Percentiles rank a stretch among this genome's conserved stretches.
Evolutionary conservation across 805 yeast species (phyloP).

Genomic region (Lachancea waltii): DNA sequence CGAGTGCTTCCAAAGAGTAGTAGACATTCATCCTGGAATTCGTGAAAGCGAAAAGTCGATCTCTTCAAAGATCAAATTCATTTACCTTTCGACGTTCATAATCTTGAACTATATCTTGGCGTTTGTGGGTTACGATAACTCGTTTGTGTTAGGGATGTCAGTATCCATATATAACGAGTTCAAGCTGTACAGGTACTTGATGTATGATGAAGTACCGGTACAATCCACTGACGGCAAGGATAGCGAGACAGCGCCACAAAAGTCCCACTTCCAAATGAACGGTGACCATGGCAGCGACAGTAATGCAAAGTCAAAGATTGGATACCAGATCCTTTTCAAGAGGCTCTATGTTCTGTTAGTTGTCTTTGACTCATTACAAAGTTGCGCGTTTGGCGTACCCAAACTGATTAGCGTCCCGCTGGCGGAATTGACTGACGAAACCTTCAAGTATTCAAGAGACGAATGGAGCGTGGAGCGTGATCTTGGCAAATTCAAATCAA

Average conservation of each 20-base stretch:
- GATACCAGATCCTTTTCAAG: slow-evolving; percentile 32
- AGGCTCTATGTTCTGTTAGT: slow-evolving; percentile 44
- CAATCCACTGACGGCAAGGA: neutral
- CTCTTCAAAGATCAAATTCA: slow-evolving; percentile 28
- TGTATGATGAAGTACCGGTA: slow-evolving; percentile 14
- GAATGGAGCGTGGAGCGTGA: slow-evolving; percentile 30
- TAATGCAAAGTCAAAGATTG: neutral
- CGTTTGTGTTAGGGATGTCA: slow-evolving; percentile 50
- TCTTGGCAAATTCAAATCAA: slow-evolving; percentile 16
- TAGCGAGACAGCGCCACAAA: too few relatives aligned
- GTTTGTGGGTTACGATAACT: slow-evolving; percentile 53
- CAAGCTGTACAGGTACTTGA: slow-evolving; percentile 39
- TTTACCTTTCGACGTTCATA: slow-evolving; percentile 36
- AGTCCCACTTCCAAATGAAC: neutral
- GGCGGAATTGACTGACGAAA: slow-evolving; percentile 14
- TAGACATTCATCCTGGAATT: slow-evolving; percentile 29
- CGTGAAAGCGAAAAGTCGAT: slow-evolving; percentile 24
- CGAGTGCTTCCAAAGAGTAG: slow-evolving; percentile 29
- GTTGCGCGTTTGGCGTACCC: slow-evolving; percentile 47
- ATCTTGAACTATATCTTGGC: slow-evolving; percentile 50
- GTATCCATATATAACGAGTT: slow-evolving; percentile 53
- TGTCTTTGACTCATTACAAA: slow-evolving; percentile 46
- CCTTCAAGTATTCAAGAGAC: slow-evolving; percentile 11
- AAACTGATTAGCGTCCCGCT: slow-evolving; percentile 28
- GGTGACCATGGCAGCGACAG: neutral